phyloP scores from a whole-genome alignment of 83 land plant species.

The Larix sibirica region DNA sequence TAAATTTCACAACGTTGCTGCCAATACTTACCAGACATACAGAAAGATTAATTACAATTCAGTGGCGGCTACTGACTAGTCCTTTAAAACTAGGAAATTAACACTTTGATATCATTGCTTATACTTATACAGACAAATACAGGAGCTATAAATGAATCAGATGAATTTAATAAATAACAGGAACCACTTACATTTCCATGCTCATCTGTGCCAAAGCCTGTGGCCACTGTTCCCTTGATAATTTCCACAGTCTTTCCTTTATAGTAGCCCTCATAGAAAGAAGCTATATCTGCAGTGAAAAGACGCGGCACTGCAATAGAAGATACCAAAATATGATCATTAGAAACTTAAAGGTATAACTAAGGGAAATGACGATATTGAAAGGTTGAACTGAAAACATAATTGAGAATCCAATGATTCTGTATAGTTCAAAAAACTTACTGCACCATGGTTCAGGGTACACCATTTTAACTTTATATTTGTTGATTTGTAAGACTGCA shows the following conservation, averaged over 20 bases:
- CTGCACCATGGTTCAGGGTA: conserved; percentile 99
- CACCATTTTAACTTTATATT: conserved; percentile 92
- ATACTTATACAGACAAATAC: background rate
- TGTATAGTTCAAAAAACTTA: conserved; percentile 43
- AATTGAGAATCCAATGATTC: background rate
- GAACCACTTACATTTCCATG: conserved; percentile 70
- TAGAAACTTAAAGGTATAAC: background rate
- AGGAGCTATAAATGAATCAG: background rate
- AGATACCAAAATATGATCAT: background rate
- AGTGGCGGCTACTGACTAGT: background rate
- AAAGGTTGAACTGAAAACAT: background rate
- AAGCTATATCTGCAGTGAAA: conserved; percentile 81
- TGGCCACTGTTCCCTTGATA: conserved; percentile 83
- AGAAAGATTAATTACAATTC: too few relatives aligned
- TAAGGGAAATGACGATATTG: background rate
- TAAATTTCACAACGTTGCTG: background rate
- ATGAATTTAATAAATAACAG: background rate
- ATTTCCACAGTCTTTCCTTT: conserved; percentile 79
- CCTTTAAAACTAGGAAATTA: background rate
- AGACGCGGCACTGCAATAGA: conserved; percentile 86
- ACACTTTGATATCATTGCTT: background rate
- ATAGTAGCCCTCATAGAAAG: conserved; percentile 95
- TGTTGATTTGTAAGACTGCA: conserved; percentile 77
- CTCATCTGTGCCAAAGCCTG: conserved; percentile 77
- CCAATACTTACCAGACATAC: too few relatives aligned